Base-by-base conservation (phyloP, 2,329 filamentous ascomycete species). In the Venturiaceae sp. region DNA sequence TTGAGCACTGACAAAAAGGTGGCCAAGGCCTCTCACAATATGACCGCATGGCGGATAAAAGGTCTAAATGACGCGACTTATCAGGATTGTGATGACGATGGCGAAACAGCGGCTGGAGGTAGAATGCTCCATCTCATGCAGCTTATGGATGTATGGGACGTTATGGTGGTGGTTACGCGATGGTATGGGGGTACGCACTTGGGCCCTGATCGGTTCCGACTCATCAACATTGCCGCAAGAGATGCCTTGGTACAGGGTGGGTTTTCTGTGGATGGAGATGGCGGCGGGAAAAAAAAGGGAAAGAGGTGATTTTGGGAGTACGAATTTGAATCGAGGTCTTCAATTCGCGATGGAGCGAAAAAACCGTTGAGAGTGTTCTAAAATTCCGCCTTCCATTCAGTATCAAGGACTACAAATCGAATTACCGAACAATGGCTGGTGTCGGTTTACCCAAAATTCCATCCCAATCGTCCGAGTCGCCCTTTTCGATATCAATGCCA, bases 11-110 rank as follows among this genome's bases (percentile, higher is more conserved):
- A 97, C 72, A 91, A 88, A 73, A 90, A 88, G 64, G 86, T 90
- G 36, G 86, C 90, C n/a, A 77, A 81, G 52, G 94, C 94, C 4
- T 91, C 92, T 61, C 94, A 99, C 71, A 97, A 97, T 71, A 96
- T 99, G 68, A 92, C 87, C 21, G 92, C 92, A 1, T 97, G 91
- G 89, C 83, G 94, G 11, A 92, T 97, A 58, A 83, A 81, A 32
- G 83, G 82, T 0, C 67, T 72, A 4, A 79, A 76, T 59, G 75
- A 73, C 62, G 75, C 77, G 4, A 80, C 79, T 55, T 90, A 86
- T 64, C 92, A 97, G 71, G 94, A 99, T 72, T 96, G 87, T 68
- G 89, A 99, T 66, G 94, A 99, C 66, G 94, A 99, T 70, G 94
- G 94, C 2, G 94, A 99, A 78, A 88, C 88, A 28, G 94, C 94